A percentile compares a stretch with the other conserved stretches of the same genome.
phyloP scores from a whole-genome alignment of 306 rosid genomes.

The Vigna nakashimae region DNA sequence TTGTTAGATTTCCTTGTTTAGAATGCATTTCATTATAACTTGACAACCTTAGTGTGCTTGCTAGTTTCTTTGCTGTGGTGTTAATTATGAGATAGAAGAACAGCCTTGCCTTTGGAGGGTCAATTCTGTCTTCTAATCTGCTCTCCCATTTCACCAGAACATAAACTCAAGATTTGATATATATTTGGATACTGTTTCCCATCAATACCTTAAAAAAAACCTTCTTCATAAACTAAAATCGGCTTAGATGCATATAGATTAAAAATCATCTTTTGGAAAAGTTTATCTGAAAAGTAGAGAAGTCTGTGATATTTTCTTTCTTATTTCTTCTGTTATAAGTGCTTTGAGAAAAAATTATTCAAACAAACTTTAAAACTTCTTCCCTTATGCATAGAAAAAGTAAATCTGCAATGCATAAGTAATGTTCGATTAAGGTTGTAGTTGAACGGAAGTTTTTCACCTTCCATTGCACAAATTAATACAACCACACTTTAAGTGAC shows the following conservation, averaged over 20 bases:
- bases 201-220: too few relatives aligned
- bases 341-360: not conserved
- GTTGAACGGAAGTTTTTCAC: too few relatives aligned
- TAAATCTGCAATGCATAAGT: conserved; percentile 16
- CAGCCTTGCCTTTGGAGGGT: not conserved
- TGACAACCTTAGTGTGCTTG: not conserved
- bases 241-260: too few relatives aligned
- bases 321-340: too few relatives aligned
- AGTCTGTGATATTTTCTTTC: too few relatives aligned
- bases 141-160: not conserved
- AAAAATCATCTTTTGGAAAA: too few relatives aligned
- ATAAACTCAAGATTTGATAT: not conserved
- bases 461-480: too few relatives aligned
- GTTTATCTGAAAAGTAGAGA: too few relatives aligned
- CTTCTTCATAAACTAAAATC: too few relatives aligned
- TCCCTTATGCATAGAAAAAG: too few relatives aligned
- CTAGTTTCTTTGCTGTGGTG: conserved; percentile 3
- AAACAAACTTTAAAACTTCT: too few relatives aligned
- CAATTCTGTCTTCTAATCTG: not conserved
- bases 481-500: not conserved
- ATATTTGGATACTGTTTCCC: too few relatives aligned
- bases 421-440: not conserved
- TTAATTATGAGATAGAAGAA: conserved; percentile 29
- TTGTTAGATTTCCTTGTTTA: conserved; percentile 13
- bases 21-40: not conserved